Evolutionary conservation across 176 grass and related monocot species (phyloP).

Genomic region (Ensete ventricosum): DNA sequence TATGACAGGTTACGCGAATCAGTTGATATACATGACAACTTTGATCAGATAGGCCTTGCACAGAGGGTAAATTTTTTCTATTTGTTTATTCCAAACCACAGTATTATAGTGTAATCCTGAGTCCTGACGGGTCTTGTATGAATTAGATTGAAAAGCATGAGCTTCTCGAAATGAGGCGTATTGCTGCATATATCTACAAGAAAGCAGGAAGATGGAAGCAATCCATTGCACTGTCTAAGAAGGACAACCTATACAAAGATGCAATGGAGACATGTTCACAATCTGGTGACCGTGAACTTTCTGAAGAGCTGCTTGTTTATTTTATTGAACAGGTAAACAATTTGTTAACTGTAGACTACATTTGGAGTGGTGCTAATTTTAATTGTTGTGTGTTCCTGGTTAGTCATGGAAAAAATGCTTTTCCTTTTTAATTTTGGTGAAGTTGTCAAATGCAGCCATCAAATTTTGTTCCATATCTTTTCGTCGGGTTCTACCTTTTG

Average conservation of each 20-base stretch:
- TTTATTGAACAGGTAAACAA: slow-evolving; percentile 81
- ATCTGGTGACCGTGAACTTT: slow-evolving; percentile 77
- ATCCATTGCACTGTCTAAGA: slow-evolving; percentile 89
- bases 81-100: not conserved
- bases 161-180: slow-evolving; percentile 95
- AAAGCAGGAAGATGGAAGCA: slow-evolving; percentile 97
- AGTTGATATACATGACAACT: slow-evolving; percentile 94
- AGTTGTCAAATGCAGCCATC: no score
- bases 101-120: no score
- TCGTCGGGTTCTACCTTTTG: no score
- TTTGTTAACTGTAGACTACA: no score
- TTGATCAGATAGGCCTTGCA: slow-evolving; percentile 98
- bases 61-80: slow-evolving; percentile 52
- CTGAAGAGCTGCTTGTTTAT: slow-evolving; percentile 93
- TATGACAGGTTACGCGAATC: slow-evolving; percentile 90
- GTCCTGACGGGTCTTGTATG: not conserved
- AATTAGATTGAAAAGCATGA: slow-evolving; percentile 92
- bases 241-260: slow-evolving; percentile 97
- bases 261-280: slow-evolving; percentile 99
- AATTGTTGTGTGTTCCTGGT: not conserved
- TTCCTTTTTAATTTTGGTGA: no score
- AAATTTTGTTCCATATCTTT: no score
- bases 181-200: slow-evolving; percentile 99
- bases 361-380: no score
- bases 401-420: not conserved